Percentiles rank a stretch among this genome's conserved stretches.
Conservation (phyloP, 768 basidiomycete genomes). For the Lactarius akahatsu region DNA sequence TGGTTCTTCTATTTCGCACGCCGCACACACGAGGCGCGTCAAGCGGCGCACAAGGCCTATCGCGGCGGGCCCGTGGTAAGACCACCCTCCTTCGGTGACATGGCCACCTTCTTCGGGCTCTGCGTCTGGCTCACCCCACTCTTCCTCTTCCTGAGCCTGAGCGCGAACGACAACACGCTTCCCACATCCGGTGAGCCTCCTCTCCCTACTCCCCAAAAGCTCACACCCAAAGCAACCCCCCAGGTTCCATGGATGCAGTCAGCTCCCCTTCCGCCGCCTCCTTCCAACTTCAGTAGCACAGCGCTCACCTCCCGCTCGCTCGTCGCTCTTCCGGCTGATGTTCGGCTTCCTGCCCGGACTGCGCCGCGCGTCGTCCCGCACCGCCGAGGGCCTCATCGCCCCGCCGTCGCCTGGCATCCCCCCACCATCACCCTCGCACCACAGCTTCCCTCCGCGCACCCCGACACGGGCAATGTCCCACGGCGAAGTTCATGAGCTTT, state of each 20-base stretch:
- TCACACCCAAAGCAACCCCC: background rate
- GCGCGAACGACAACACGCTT: constrained; percentile 95
- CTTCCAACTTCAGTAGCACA: constrained; percentile 27
- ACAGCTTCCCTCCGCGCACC: constrained; percentile 26
- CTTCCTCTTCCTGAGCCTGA: constrained; percentile 92
- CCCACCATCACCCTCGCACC: constrained; percentile 27
- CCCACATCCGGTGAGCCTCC: constrained; percentile 47
- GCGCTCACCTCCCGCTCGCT: constrained; percentile 42
- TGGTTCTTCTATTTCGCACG: constrained; percentile 96
- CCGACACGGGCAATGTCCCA: constrained; percentile 26
- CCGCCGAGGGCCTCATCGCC: constrained; percentile 68
- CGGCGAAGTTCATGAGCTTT: constrained; percentile 22
- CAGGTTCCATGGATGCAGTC: background rate
- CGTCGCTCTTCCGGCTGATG: constrained; percentile 69
- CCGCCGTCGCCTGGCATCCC: constrained; percentile 51
- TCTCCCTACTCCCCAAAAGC: constrained; percentile 32
- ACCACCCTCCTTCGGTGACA: constrained; percentile 55
- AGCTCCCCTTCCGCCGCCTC: constrained; percentile 30
- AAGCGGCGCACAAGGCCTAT: constrained; percentile 39
- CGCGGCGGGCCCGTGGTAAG: constrained; percentile 42
- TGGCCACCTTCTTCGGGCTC: constrained; percentile 78
- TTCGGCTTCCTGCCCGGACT: constrained; percentile 47
- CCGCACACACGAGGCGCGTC: constrained; percentile 61
- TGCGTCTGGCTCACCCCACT: constrained; percentile 90
- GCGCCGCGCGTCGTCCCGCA: constrained; percentile 45